Percentiles rank a stretch among this genome's conserved stretches.
Conservation (phyloP, 108 stramenopile species). For the Skeletonema tropicum region DNA sequence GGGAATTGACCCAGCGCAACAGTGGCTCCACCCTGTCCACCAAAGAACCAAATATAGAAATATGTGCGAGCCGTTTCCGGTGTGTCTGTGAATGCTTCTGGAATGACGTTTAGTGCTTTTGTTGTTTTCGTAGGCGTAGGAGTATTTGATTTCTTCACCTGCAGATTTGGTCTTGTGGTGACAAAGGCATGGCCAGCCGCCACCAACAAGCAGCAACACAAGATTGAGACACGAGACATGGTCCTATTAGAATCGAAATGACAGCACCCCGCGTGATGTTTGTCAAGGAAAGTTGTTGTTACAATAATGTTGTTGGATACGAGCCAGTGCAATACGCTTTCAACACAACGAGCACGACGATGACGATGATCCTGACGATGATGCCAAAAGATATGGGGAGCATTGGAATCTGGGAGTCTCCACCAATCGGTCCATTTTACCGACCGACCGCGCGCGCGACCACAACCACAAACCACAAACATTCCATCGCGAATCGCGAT, state of each 20-base stretch:
- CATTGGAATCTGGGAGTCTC: neutral
- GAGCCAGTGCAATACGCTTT: too few species aligned
- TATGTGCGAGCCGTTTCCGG: slow-evolving; percentile 32
- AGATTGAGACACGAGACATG: neutral
- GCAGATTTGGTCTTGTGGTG: neutral
- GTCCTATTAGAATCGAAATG: neutral
- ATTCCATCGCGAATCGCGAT: neutral
- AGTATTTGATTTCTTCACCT: neutral
- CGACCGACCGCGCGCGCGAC: too few species aligned
- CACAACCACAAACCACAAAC: neutral
- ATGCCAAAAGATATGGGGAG: too few species aligned
- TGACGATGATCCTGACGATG: neutral
- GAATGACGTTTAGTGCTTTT: slow-evolving; percentile 22
- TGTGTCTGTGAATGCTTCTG: slow-evolving; percentile 25
- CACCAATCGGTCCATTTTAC: neutral
- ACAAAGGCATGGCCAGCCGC: neutral
- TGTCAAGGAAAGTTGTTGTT: too few species aligned
- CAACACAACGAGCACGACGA: too few species aligned
- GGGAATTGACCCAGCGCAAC: slow-evolving; percentile 68
- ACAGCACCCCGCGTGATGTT: too few species aligned
- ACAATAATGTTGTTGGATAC: too few species aligned
- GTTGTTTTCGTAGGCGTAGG: neutral
- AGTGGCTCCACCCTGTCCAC: slow-evolving; percentile 68
- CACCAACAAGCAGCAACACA: neutral
- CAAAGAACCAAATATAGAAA: slow-evolving; percentile 69